A percentile compares a stretch with the other conserved stretches of the same genome.
These are phyloP conservation scores for Marchantia paleacea DNA, from an alignment of 225 moss, liverwort and hornwort species.

Conservation along the genomic window DNA sequence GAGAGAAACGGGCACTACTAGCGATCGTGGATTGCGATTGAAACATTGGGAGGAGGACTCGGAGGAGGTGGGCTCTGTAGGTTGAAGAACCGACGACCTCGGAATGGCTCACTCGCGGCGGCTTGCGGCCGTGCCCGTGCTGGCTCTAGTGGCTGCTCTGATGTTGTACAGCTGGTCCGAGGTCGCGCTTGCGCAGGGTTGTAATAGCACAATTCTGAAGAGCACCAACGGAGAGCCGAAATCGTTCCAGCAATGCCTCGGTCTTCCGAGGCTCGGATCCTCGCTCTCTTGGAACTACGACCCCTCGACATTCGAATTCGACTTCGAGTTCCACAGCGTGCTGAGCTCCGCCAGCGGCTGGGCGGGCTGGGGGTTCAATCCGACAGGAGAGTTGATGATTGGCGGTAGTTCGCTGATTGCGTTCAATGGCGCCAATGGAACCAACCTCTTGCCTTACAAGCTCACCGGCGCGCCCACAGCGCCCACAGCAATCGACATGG, in stretches of 20 bases:
- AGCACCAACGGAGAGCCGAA: background rate
- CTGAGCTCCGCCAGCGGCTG: conserved; percentile 45
- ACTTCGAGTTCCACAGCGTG: conserved; percentile 57
- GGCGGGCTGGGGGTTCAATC: conserved; percentile 84
- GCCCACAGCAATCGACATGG: conserved; percentile 8
- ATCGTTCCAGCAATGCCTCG: conserved; percentile 32
- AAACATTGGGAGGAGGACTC: background rate
- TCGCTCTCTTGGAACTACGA: conserved; percentile 56
- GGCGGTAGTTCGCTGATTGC: conserved; percentile 69
- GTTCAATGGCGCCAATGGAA: conserved; percentile 22
- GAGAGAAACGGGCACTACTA: background rate
- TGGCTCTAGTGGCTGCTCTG: background rate
- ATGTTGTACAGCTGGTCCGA: background rate
- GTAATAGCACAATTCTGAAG: background rate
- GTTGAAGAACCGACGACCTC: background rate
- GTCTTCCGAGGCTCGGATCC: conserved; percentile 38
- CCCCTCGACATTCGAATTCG: conserved; percentile 36
- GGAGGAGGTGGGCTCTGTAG: background rate
- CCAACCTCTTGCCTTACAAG: conserved; percentile 35
- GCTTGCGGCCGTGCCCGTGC: background rate
- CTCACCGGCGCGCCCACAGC: conserved; percentile 23
- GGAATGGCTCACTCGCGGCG: background rate
- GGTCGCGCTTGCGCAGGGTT: conserved; percentile 6
- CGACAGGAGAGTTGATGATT: conserved; percentile 31
- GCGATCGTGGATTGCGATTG: background rate